These are phyloP conservation scores for Alternaria triticimaculans DNA, from an alignment of 2,329 filamentous ascomycete species.

Conservation along the genomic window DNA sequence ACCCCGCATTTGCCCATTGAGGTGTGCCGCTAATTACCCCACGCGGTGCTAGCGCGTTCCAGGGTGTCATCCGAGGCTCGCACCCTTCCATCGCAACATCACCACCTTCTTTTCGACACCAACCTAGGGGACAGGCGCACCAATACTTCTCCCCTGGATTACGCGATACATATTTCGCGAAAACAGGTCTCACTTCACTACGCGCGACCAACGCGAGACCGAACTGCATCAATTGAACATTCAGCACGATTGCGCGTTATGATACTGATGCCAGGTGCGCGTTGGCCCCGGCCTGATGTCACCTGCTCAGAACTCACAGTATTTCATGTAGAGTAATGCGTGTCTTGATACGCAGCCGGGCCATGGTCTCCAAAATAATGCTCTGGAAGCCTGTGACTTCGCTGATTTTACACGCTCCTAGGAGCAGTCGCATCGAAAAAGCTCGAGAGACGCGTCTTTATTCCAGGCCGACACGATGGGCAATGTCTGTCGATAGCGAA, in stretches of 20 bases:
- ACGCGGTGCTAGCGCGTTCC: neutral
- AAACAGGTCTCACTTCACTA: neutral
- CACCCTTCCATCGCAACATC: neutral
- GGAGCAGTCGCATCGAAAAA: neutral
- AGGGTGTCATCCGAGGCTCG: neutral
- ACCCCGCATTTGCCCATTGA: neutral
- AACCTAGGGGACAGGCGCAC: neutral
- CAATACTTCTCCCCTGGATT: neutral
- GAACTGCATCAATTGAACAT: neutral
- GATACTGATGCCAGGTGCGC: neutral
- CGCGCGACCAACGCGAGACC: neutral
- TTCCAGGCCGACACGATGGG: neutral
- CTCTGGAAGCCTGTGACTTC: neutral
- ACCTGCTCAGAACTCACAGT: neutral
- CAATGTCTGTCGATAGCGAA: neutral
- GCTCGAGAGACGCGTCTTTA: neutral
- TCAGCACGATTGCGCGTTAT: neutral
- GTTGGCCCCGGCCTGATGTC: rapidly evolving
- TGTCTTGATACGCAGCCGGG: neutral
- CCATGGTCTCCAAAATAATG: rapidly evolving
- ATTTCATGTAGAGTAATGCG: neutral
- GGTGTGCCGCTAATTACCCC: slow-evolving; percentile 4
- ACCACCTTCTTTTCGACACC: neutral
- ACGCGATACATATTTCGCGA: rapidly evolving
- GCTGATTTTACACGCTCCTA: neutral